Base-by-base conservation (phyloP, 305 asterid genomes). In the Fraxinus dipetala region DNA sequence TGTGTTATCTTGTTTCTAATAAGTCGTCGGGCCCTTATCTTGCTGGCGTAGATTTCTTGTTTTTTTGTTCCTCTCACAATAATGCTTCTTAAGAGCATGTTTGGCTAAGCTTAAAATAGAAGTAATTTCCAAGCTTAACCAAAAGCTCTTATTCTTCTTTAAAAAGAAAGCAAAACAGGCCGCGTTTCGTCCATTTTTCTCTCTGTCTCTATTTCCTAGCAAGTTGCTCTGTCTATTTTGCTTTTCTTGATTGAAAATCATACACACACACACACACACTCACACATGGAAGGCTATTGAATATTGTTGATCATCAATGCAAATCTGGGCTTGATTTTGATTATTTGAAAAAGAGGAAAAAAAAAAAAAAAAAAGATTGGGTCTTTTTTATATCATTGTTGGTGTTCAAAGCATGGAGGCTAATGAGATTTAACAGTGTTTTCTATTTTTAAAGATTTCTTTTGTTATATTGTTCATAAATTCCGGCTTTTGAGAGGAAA, bases 361-460 rank as follows among this genome's bases (percentile, higher is more conserved):
- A 72, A 59, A 5, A 31, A 20, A n/a, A 13, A 72, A 45, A 84
- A 31, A 79, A 80, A 86, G 76, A 83, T 79, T 72, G 86, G 73
- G 79, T 35, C 79, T 83, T 86, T 83, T 72, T 35, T 85, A 31
- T 76, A 36, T 86, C 14, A 75, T 6, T 32, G 75, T 80, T 78
- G 77, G 79, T 65, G 78, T 81, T 80, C 72, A 61, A 3, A 85
- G 45, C 83, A 93, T 93, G 96, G 96, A 93, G 83, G 96, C 95
- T 38, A 83, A 90, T 85, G 97, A 93, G 86, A 83, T 92, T 84
- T 89, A 86, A 89, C 85, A 84, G 87, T 76, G 35, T 65, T 76
- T 81, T 81, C 48, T 67, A 38, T 32, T 40, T 11, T 74, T 65
- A 54, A 76, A 45, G 78, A 70, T 34, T 26, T 79, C 18, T 36